These are phyloP conservation scores for Aspergillus sclerotialis DNA, from an alignment of 2,329 filamentous ascomycete species.

Conservation along the genomic window DNA sequence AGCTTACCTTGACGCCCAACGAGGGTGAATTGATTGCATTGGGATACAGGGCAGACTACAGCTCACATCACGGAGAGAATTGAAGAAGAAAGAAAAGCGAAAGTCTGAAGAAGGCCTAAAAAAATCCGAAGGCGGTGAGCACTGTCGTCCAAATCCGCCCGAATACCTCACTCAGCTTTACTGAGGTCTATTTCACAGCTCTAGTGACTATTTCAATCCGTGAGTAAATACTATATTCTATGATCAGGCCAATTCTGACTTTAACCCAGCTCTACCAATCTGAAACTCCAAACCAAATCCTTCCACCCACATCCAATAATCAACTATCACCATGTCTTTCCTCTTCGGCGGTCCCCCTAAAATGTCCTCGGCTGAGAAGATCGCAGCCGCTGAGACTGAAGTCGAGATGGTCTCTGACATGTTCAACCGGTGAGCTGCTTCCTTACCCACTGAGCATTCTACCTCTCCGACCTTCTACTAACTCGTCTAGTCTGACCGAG, in stretches of 20 bases:
- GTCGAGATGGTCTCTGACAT: slow-evolving; percentile 97
- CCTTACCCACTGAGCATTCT: background rate
- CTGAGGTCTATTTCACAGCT: background rate
- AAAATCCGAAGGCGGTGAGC: slow-evolving; percentile 13
- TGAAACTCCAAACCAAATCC: too few relatives aligned
- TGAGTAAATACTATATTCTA: too few relatives aligned
- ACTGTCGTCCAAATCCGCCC: background rate
- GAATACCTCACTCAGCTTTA: slow-evolving; percentile 1
- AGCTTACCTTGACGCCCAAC: slow-evolving; percentile 33
- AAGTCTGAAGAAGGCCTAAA: slow-evolving; percentile 8
- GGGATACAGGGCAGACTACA: slow-evolving; percentile 11
- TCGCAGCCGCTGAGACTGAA: slow-evolving; percentile 91
- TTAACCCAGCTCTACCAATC: too few relatives aligned
- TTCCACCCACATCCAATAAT: too few relatives aligned
- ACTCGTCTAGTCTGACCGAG: slow-evolving; percentile 61
- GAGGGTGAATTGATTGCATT: slow-evolving; percentile 35
- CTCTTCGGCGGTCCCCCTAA: slow-evolving; percentile 68
- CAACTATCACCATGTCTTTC: slow-evolving; percentile 61
- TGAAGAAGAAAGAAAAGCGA: slow-evolving; percentile 8
- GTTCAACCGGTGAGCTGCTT: slow-evolving; percentile 74
- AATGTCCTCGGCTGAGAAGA: slow-evolving; percentile 93
- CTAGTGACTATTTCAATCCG: too few relatives aligned
- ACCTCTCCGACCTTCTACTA: too few relatives aligned
- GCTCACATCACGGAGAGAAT: slow-evolving; percentile 17
- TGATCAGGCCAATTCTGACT: too few relatives aligned